Conservation (phyloP, 192 early-diverging fungal genomes). For the Dissophora ornata region DNA sequence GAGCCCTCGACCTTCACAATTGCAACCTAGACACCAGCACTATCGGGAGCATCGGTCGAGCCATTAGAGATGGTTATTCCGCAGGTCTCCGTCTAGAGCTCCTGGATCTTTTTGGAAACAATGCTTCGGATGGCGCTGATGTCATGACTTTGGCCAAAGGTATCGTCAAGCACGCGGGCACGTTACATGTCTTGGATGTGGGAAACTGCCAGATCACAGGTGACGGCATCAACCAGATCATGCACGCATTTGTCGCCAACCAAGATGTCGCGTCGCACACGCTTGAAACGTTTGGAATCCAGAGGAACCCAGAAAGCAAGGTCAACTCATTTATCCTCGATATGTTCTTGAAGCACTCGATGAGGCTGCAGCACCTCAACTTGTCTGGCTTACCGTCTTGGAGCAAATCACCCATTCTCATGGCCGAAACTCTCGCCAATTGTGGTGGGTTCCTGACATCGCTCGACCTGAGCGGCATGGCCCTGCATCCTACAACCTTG, state of each 20-base stretch:
- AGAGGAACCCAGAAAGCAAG: constrained; percentile 41
- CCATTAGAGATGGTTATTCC: constrained; percentile 35
- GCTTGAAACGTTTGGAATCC: constrained; percentile 40
- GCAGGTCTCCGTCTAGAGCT: constrained; percentile 39
- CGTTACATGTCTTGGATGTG: constrained; percentile 26
- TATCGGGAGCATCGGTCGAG: constrained; percentile 46
- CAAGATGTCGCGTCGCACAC: constrained; percentile 45
- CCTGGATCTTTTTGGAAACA: constrained; percentile 40
- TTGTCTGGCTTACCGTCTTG: constrained; percentile 38
- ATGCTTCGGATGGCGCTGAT: constrained; percentile 51
- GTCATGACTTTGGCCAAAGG: constrained; percentile 54
- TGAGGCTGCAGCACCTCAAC: constrained; percentile 25
- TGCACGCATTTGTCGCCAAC: constrained; percentile 54
- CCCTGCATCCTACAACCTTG: constrained; percentile 32
- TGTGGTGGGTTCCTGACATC: constrained; percentile 24
- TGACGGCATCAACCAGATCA: constrained; percentile 53
- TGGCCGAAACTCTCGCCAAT: constrained; percentile 41
- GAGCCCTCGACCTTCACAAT: constrained; percentile 37
- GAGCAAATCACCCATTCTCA: constrained; percentile 51
- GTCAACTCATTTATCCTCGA: constrained; percentile 51
- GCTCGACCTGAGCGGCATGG: constrained; percentile 50
- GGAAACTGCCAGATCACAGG: constrained; percentile 50
- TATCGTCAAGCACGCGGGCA: constrained; percentile 51
- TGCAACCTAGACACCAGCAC: constrained; percentile 44
- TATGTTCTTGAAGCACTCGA: constrained; percentile 54